Conservation (phyloP, 31 red algal species). For the Endocladia muricata region DNA sequence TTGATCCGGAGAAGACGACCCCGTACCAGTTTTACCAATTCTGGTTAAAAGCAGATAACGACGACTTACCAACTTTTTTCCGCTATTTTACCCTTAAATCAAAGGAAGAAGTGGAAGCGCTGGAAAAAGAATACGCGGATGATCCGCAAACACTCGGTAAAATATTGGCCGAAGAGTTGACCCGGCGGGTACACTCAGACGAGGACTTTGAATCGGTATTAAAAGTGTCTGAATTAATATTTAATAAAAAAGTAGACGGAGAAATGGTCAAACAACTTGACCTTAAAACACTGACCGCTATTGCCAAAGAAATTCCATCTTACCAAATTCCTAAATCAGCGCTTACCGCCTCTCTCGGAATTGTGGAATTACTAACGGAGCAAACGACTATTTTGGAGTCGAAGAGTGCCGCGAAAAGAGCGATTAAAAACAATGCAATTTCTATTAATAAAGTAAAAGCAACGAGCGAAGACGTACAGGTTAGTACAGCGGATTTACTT, state of each 20-base stretch:
- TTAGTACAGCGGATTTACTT: conserved; percentile 62
- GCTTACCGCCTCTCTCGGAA: conserved; percentile 41
- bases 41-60: conserved; percentile 64
- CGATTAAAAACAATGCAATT: conserved; percentile 81
- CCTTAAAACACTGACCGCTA: conserved; percentile 59
- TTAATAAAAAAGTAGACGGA: conserved; percentile 45
- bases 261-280: no score
- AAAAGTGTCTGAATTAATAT: conserved; percentile 65
- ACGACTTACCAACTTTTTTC: conserved; percentile 77
- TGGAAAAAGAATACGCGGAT: conserved; percentile 22
- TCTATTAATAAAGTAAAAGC: conserved; percentile 88
- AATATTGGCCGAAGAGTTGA: conserved; percentile 84
- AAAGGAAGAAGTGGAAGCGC: conserved; percentile 50
- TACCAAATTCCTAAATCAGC: conserved; percentile 12
- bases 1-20: conserved; percentile 67
- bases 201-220: conserved; percentile 62
- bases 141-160: conserved; percentile 65
- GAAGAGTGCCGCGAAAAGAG: conserved; percentile 81
- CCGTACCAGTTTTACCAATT: conserved; percentile 98
- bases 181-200: conserved; percentile 86
- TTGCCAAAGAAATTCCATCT: conserved; percentile 73
- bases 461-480: conserved; percentile 25
- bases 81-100: conserved; percentile 82
- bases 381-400: conserved; percentile 74
- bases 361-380: conserved; percentile 80